Evolutionary conservation across 495 filamentous ascomycete genomes (phyloP).

Genomic region (Talaromyces liani): DNA sequence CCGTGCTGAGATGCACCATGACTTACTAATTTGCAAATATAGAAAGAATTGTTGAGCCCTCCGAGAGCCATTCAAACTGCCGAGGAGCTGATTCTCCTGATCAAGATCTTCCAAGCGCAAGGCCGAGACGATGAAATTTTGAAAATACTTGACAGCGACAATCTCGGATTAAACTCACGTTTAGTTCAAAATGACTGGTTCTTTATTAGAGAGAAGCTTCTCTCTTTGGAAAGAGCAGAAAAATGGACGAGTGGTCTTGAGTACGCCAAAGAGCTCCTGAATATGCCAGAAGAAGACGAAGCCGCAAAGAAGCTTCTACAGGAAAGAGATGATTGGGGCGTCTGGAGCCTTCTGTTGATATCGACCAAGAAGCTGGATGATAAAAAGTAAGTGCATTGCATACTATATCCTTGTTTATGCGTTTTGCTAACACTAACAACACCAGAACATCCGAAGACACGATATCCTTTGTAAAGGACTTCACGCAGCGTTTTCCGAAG

Average conservation of each 20-base stretch:
- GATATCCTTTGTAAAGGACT: constrained; percentile 26
- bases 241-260: constrained; percentile 41
- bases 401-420: neutral
- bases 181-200: constrained; percentile 46
- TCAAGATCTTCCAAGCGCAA: constrained; percentile 45
- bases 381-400: constrained; percentile 22
- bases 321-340: constrained; percentile 49
- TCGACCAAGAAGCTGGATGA: constrained; percentile 22
- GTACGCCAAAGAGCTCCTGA: constrained; percentile 34
- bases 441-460: constrained; percentile 25
- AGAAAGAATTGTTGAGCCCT: constrained; percentile 36
- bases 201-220: constrained; percentile 39
- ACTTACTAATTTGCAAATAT: constrained; percentile 4
- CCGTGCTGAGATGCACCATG: neutral
- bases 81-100: constrained; percentile 48
- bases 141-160: constrained; percentile 42
- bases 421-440: neutral
- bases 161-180: constrained; percentile 42
- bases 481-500: constrained; percentile 27
- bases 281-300: constrained; percentile 24
- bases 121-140: constrained; percentile 37
- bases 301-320: constrained; percentile 22
- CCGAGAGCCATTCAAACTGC: constrained; percentile 45
- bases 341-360: constrained; percentile 42
- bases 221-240: constrained; percentile 31